Evolutionary conservation across 768 basidiomycete species (phyloP), one percentile per base, ranked within the genome.

Genomic region (Trichaptum fuscoviolaceum): DNA sequence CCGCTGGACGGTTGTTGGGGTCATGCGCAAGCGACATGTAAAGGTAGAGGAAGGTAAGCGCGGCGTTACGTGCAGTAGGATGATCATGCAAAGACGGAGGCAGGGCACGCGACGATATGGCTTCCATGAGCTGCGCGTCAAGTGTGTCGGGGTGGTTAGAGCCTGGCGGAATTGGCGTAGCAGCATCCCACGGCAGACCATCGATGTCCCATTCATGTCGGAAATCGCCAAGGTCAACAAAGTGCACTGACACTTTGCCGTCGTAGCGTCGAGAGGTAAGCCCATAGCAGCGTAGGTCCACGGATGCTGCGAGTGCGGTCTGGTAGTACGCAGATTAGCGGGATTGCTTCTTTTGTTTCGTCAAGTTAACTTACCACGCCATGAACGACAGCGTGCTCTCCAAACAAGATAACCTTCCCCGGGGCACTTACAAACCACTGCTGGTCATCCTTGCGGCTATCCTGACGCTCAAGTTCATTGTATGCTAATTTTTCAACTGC

Each of bases 351-450:
- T 25, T 65, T 57, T 17, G 59, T 58, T 36, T 30, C 35, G 61
- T 62, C 71, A 69, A 66, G 18, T 69, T 35, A 34, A 87, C 93
- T 83, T 74, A 95, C 95, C 63, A 95, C 91, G 64, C 97, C 97
- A 75, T 99, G 90, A 23, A 99, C 97, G 63, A 99, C 97, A 20
- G 97, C 96, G 77, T 99, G 97, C 78, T 99, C 97, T 62, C 97
- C 97, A 70, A 99, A 99, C 68, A 99, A 77, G 70, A 99, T 99
- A 67, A 99, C 92, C 75, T 99, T 99, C 26, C 97, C 97, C 8
- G 97, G 97, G 2, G 97, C 95, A 66, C 94, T 95, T 66, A 98
- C 89, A 64, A 97, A 84, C 88, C 92, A 92, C 73, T 92, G 90
- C 57, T 79, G 76, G 63, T 84, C 73, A 62, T 78, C 77, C 27